Evolutionary conservation across 352 stramenopile species (phyloP).

Genomic region (Phytophthora sansomeana): DNA sequence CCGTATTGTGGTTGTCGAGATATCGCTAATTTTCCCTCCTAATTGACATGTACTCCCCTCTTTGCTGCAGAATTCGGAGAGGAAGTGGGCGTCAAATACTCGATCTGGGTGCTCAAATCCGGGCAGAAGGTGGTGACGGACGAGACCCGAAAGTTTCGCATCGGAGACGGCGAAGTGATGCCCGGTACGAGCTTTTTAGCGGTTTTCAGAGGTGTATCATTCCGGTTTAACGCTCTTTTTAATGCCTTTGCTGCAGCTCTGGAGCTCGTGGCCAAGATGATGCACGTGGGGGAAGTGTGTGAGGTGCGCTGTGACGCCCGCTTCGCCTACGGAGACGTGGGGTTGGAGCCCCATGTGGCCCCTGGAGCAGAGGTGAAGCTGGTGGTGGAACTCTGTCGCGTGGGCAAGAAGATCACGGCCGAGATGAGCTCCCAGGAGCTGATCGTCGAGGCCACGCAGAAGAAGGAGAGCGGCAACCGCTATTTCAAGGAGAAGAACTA

Average conservation of each 20-base stretch:
- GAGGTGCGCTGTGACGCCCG: conserved; percentile 80
- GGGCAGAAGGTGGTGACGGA: conserved; percentile 50
- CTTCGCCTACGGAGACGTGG: conserved; percentile 81
- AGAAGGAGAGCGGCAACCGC: conserved; percentile 86
- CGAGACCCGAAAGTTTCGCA: conserved; percentile 75
- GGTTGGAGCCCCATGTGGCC: conserved; percentile 54
- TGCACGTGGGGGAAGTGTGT: conserved; percentile 74
- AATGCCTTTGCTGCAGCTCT: conserved; percentile 47
- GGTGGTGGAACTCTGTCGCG: conserved; percentile 62
- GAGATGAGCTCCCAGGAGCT: conserved; percentile 83
- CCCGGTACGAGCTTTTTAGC: conserved; percentile 47
- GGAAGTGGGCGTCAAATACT: conserved; percentile 80
- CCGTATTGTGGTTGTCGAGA: conserved; percentile 4
- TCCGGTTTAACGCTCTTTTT: too few relatives aligned
- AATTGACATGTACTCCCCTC: conserved; percentile 20
- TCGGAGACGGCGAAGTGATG: conserved; percentile 85
- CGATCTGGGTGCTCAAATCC: conserved; percentile 57
- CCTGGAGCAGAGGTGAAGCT: conserved; percentile 63
- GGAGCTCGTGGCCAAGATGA: conserved; percentile 82
- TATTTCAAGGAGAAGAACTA: conserved; percentile 88
- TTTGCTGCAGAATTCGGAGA: conserved; percentile 76
- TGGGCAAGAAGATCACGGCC: conserved; percentile 71
- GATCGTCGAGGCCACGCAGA: conserved; percentile 78
- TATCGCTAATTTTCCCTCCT: conserved; percentile 2
- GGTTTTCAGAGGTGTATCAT: too few relatives aligned